Percentiles rank a stretch among this genome's conserved stretches.
These are phyloP conservation scores for Porcisia deanei DNA, from an alignment of 208 protist genomes.

Conservation along the genomic window DNA sequence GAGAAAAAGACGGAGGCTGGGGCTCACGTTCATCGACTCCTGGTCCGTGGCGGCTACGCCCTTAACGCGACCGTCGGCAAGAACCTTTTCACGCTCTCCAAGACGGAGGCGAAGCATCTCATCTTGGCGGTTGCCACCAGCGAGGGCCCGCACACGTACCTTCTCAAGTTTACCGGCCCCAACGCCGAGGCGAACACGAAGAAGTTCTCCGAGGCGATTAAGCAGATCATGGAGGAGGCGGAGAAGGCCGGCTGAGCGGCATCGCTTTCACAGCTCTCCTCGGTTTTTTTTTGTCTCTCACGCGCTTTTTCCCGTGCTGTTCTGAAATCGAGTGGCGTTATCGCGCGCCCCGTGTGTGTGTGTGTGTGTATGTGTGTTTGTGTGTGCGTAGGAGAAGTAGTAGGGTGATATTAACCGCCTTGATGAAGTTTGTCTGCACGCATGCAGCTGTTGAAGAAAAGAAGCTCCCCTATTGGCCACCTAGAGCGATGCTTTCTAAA, in stretches of 20 bases:
- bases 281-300: background rate
- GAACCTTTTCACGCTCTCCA: slow-evolving; percentile 47
- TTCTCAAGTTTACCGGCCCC: slow-evolving; percentile 70
- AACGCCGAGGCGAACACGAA: slow-evolving; percentile 46
- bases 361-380: background rate
- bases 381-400: background rate
- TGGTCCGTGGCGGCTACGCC: slow-evolving; percentile 82
- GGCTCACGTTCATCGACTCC: slow-evolving; percentile 55
- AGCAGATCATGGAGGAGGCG: slow-evolving; percentile 28
- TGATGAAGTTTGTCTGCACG: background rate
- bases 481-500: too few species aligned
- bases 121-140: slow-evolving; percentile 48
- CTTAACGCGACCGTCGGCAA: slow-evolving; percentile 61
- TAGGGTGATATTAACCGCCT: background rate
- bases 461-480: background rate
- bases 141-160: slow-evolving; percentile 46
- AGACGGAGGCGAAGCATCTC: slow-evolving; percentile 52
- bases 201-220: slow-evolving; percentile 55
- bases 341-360: background rate
- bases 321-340: too few species aligned
- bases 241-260: slow-evolving; percentile 1
- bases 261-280: background rate
- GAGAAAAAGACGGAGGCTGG: slow-evolving; percentile 22
- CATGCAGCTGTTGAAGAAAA: background rate
- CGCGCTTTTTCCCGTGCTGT: background rate